Conservation (phyloP, 768 basidiomycete genomes). For the Rubroboletus pulcherrimus region DNA sequence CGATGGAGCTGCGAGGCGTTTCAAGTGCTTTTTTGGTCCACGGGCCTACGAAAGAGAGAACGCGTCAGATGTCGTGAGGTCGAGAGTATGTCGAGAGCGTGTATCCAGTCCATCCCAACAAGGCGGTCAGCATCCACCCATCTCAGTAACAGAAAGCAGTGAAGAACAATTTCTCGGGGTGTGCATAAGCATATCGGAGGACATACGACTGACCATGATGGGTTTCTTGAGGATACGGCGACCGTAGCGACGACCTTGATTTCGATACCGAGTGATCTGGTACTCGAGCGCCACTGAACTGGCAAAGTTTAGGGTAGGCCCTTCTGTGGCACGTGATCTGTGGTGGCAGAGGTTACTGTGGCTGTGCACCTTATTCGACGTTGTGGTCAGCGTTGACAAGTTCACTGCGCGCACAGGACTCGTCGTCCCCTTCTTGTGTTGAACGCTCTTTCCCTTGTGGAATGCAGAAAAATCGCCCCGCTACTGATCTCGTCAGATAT, state of each 20-base stretch:
- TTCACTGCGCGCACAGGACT: background rate
- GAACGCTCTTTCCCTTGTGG: slow-evolving; percentile 6
- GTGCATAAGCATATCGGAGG: background rate
- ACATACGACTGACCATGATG: slow-evolving; percentile 31
- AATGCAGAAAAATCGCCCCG: slow-evolving; percentile 21
- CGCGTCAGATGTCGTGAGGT: slow-evolving; percentile 12
- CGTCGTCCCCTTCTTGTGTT: background rate
- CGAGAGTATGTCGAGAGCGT: background rate
- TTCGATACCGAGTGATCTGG: slow-evolving; percentile 13
- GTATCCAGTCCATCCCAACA: slow-evolving; percentile 19
- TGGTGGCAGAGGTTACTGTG: background rate
- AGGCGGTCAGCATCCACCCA: slow-evolving; percentile 27
- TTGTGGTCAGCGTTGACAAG: background rate
- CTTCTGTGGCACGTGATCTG: slow-evolving; percentile 19
- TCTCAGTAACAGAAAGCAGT: background rate
- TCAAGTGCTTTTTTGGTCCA: slow-evolving; percentile 99
- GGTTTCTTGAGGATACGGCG: slow-evolving; percentile 26
- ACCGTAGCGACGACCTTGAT: slow-evolving; percentile 22
- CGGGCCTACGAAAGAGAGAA: slow-evolving; percentile 59
- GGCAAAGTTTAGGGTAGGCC: slow-evolving; percentile 25
- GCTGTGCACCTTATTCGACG: slow-evolving; percentile 7
- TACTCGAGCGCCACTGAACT: background rate
- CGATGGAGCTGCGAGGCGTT: slow-evolving; percentile 94
- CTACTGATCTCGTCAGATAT: slow-evolving; percentile 14
- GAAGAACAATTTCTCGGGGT: background rate